Conservation (phyloP, 352 stramenopile species). For the Stephanocyclus meneghinianus region DNA sequence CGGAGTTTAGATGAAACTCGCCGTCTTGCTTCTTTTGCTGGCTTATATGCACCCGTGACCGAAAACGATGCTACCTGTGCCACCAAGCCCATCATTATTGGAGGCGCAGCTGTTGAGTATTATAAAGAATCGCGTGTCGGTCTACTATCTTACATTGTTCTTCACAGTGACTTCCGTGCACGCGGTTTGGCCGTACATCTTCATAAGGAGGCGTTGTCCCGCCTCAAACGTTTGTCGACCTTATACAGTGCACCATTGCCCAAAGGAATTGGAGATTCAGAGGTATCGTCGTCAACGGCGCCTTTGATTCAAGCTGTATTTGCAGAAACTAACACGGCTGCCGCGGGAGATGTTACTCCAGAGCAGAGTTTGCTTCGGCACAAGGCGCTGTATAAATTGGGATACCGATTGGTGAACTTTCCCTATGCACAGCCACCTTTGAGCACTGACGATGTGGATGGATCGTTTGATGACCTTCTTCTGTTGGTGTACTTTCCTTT, state of each 20-base stretch:
- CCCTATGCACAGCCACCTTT: conserved; percentile 58
- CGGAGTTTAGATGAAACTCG: neutral
- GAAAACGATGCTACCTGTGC: neutral
- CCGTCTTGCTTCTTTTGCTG: conserved; percentile 9
- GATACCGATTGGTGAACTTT: conserved; percentile 56
- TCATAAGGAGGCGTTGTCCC: conserved; percentile 42
- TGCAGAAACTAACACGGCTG: conserved; percentile 54
- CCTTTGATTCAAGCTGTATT: conserved; percentile 45
- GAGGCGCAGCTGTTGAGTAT: conserved; percentile 55
- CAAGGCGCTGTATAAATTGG: conserved; percentile 45
- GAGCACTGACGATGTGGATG: conserved; percentile 31
- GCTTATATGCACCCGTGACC: conserved; percentile 14
- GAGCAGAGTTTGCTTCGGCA: conserved; percentile 44
- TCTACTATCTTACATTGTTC: conserved; percentile 57
- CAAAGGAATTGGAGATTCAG: neutral
- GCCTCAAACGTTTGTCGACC: conserved; percentile 21
- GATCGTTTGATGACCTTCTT: conserved; percentile 58
- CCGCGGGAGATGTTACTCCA: conserved; percentile 46
- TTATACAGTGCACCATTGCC: conserved; percentile 12
- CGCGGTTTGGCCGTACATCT: conserved; percentile 35
- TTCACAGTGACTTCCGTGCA: conserved; percentile 40
- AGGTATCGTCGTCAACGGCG: neutral
- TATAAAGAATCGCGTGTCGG: conserved; percentile 53
- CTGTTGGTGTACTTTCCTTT: conserved; percentile 52
- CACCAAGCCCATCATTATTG: conserved; percentile 29